These are phyloP conservation scores for Moesziomyces aphidis DNA, from an alignment of 1,284 basidiomycete species.

Conservation along the genomic window DNA sequence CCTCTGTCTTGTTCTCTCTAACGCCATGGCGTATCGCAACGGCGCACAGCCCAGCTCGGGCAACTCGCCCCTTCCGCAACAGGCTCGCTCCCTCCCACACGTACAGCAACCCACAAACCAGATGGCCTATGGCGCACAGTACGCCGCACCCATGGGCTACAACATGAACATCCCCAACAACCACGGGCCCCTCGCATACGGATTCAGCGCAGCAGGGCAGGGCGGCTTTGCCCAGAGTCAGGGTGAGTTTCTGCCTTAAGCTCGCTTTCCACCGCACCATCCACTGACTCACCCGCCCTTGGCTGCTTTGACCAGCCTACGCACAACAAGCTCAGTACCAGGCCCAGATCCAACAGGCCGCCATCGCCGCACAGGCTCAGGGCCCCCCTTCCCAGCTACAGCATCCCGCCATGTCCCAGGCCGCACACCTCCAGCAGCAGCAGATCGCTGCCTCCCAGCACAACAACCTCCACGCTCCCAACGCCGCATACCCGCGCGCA, in stretches of 20 bases:
- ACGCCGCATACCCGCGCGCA: constrained; percentile 24
- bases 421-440: constrained; percentile 60
- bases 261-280: background rate
- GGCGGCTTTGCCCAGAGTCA: constrained; percentile 63
- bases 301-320: constrained; percentile 33
- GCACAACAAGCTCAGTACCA: constrained; percentile 56
- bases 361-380: constrained; percentile 60
- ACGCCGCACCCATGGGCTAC: constrained; percentile 55
- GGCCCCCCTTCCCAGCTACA: constrained; percentile 61
- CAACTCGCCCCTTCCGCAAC: constrained; percentile 38
- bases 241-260: constrained; percentile 39
- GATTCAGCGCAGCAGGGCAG: constrained; percentile 55
- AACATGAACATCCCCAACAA: constrained; percentile 40
- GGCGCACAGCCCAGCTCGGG: constrained; percentile 26
- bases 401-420: constrained; percentile 62
- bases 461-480: constrained; percentile 45
- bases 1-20: background rate
- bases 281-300: background rate
- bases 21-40: constrained; percentile 47
- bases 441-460: constrained; percentile 53
- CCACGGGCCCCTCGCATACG: constrained; percentile 45
- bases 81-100: constrained; percentile 48
- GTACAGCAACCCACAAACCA: constrained; percentile 57
- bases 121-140: constrained; percentile 61
- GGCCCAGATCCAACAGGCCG: constrained; percentile 62